Conservation (phyloP, 2,329 filamentous ascomycete genomes). For the Fusarium sp. region DNA sequence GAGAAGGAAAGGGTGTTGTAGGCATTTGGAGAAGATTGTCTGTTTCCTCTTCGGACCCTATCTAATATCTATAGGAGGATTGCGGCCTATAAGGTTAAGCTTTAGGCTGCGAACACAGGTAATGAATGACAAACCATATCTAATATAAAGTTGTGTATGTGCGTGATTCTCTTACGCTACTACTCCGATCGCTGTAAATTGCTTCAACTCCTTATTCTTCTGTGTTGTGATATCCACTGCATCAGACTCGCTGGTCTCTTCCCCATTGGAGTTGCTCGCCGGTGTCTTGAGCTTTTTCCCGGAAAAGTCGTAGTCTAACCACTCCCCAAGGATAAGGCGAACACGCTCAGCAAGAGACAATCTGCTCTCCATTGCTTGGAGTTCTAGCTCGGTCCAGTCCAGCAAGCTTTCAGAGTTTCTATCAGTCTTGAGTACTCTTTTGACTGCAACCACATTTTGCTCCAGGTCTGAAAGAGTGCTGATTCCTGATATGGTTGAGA, state of each 20-base stretch:
- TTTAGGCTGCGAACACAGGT: too few species aligned
- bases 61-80: too few species aligned
- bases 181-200: neutral
- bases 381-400: neutral
- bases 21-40: too few species aligned
- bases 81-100: too few species aligned
- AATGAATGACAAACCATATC: too few species aligned
- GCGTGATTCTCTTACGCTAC: neutral
- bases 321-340: neutral
- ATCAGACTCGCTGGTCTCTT: neutral
- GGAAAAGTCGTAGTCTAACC: constrained; percentile 5
- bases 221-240: neutral
- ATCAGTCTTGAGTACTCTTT: neutral
- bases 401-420: neutral
- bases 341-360: neutral
- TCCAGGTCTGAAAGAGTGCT: neutral
- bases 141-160: too few species aligned
- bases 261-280: rapidly evolving
- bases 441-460: neutral
- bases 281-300: neutral
- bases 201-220: neutral
- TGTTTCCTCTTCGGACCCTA: neutral
- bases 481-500: neutral
- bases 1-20: too few species aligned
- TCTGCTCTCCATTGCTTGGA: neutral